Evolutionary conservation across 208 protist species (phyloP), one percentile per base, ranked within the genome.

Genomic region (Crithidia sp.): DNA sequence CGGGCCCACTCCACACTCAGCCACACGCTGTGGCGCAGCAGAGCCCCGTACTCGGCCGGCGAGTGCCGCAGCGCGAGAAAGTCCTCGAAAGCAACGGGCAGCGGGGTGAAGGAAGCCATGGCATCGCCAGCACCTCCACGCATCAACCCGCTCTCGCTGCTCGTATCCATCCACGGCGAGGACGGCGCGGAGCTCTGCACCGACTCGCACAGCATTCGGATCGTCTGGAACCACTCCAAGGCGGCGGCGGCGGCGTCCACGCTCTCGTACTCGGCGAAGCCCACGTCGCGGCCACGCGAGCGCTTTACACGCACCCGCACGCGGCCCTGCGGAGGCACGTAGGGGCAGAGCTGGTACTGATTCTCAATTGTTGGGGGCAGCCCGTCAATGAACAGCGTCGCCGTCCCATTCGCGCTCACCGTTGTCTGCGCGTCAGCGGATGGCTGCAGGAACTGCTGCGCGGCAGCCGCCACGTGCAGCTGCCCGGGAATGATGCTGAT

Each of bases 231-330:
- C 88, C 88, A 93, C 69, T 64, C 37, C 55, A 90, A 63, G 12
- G 88, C 85, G 4, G 56, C 59, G 4, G 59, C 62, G 3, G 88
- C 85, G 39, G 61, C 36, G 4, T 78, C 79, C 12, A 28, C 10
- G 17, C 62, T 82, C 49, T 81, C 65, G 70, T 93, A 93, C 16
- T 84, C 81, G 16, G 77, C 88, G 71, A 93, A 93, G 47, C 77
- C 88, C 7, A 89, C 77, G 62, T 89, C 70, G 19, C 85, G 69
- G 45, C 67, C 74, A 66, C 57, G 71, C 16, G 69, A 59, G 2
- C 77, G 74, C 81, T 88, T 91, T 36, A 89, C 85, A 9, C 83
- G 84, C 17, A 93, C 55, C 7, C 28, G 39, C 47, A 77, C 37
- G 6, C 86, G 63, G n/a, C 88, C 88, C 28, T 84, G 70, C 13